phyloP scores from a whole-genome alignment of 768 basidiomycete species.

The Leucosporidium yakuticum region DNA sequence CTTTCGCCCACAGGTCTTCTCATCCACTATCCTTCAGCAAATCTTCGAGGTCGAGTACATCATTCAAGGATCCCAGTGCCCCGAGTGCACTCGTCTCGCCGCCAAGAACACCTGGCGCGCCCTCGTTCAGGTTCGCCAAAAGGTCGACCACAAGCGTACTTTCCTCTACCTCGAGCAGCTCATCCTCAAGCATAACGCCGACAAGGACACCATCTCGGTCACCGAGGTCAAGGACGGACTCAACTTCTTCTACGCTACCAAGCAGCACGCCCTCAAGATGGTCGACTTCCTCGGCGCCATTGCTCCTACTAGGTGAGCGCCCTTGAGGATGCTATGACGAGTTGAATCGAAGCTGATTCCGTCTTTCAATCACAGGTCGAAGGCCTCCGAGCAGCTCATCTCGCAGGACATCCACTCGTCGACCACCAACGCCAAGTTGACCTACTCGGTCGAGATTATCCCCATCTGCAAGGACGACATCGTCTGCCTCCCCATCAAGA shows the following conservation, averaged over 20 bases:
- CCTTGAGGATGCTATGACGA: not conserved
- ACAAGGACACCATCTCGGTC: slow-evolving; percentile 89
- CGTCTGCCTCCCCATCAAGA: slow-evolving; percentile 76
- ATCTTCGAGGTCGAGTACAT: slow-evolving; percentile 94
- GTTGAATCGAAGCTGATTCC: not conserved
- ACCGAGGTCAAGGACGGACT: slow-evolving; percentile 90
- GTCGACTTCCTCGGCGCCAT: slow-evolving; percentile 82
- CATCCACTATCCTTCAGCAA: slow-evolving; percentile 92
- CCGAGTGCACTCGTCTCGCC: slow-evolving; percentile 84
- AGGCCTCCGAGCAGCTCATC: slow-evolving; percentile 87
- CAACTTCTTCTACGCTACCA: slow-evolving; percentile 90
- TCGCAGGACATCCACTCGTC: slow-evolving; percentile 85
- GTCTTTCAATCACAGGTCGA: slow-evolving; percentile 56
- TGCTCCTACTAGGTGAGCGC: slow-evolving; percentile 72
- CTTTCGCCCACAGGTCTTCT: slow-evolving; percentile 59
- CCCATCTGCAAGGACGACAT: slow-evolving; percentile 98
- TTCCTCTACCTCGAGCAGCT: slow-evolving; percentile 96
- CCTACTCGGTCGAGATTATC: slow-evolving; percentile 93
- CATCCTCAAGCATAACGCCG: slow-evolving; percentile 90
- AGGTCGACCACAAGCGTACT: slow-evolving; percentile 95
- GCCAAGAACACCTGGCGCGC: slow-evolving; percentile 99
- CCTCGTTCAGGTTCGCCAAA: slow-evolving; percentile 96
- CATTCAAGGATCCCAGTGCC: slow-evolving; percentile 90
- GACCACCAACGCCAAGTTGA: slow-evolving; percentile 94
- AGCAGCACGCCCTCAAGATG: slow-evolving; percentile 93